phyloP scores from a whole-genome alignment of 495 filamentous ascomycete species.

The Penicillium coprophilum region DNA sequence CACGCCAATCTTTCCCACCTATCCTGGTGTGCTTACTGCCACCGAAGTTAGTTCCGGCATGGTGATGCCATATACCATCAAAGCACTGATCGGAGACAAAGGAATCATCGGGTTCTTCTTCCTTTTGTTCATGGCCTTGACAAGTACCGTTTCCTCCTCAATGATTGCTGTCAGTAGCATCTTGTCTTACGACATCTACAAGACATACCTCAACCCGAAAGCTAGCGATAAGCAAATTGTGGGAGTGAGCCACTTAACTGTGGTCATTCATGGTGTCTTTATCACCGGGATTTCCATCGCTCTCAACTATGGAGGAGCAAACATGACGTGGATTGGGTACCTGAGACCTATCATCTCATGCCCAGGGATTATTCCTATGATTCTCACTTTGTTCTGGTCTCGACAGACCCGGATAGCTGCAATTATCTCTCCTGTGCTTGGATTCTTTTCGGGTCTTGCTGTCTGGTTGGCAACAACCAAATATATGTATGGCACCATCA shows the following conservation, averaged over 20 bases:
- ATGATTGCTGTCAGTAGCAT: constrained; percentile 52
- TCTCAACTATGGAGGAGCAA: constrained; percentile 41
- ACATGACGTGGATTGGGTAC: constrained; percentile 46
- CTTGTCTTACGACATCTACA: constrained; percentile 47
- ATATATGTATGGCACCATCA: constrained; percentile 34
- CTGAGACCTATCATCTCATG: constrained; percentile 39
- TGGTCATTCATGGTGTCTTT: constrained; percentile 40
- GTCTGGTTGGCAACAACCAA: constrained; percentile 39
- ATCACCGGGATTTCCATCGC: constrained; percentile 39
- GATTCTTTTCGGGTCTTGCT: constrained; percentile 37
- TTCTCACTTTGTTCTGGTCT: constrained; percentile 40
- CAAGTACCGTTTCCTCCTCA: constrained; percentile 45
- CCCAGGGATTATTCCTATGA: constrained; percentile 39
- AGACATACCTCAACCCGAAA: constrained; percentile 54
- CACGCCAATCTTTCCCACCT: constrained; percentile 52
- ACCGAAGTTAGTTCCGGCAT: constrained; percentile 47
- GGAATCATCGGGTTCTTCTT: constrained; percentile 52
- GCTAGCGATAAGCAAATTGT: constrained; percentile 39
- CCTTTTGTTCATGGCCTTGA: constrained; percentile 56
- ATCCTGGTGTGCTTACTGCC: constrained; percentile 44
- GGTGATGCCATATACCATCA: constrained; percentile 48
- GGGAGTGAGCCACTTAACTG: constrained; percentile 36
- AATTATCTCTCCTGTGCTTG: constrained; percentile 35
- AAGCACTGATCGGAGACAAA: constrained; percentile 48
- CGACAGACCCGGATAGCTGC: constrained; percentile 39